Evolutionary conservation across 192 early-diverging fungal species (phyloP).

Genomic region (Paraglomus brasilianum): DNA sequence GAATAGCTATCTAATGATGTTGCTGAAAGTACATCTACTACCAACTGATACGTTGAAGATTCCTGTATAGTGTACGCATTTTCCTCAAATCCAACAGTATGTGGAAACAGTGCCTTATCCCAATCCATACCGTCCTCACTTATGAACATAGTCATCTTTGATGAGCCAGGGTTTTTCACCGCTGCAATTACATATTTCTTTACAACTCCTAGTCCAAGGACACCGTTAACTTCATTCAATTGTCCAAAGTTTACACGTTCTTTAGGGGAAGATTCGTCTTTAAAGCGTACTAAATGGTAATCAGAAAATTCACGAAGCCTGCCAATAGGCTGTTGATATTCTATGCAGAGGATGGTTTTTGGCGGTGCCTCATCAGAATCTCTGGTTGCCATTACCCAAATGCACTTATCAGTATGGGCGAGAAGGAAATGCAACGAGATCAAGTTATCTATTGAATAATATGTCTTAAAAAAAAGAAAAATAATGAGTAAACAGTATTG

Average conservation of each 20-base stretch:
- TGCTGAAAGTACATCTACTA: constrained; percentile 70
- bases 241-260: constrained; percentile 57
- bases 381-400: constrained; percentile 66
- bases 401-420: constrained; percentile 60
- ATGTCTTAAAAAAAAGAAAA: constrained; percentile 37
- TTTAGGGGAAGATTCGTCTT: constrained; percentile 70
- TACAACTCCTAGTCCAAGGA: constrained; percentile 70
- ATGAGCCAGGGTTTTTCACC: constrained; percentile 45
- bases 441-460: constrained; percentile 73
- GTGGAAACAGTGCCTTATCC: constrained; percentile 51
- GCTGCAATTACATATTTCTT: constrained; percentile 72
- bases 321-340: constrained; percentile 36
- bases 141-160: constrained; percentile 36
- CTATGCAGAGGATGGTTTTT: constrained; percentile 72
- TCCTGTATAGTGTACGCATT: constrained; percentile 86
- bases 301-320: constrained; percentile 38
- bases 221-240: constrained; percentile 58
- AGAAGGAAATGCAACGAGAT: constrained; percentile 53
- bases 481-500: background rate
- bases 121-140: constrained; percentile 40
- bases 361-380: constrained; percentile 62
- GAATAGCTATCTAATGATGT: constrained; percentile 30
- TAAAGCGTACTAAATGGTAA: constrained; percentile 64
- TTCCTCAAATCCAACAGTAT: constrained; percentile 47
- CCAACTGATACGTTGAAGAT: constrained; percentile 68